Conservation (phyloP, 2,329 filamentous ascomycete species). For the Aspergillus hiratsukae region DNA sequence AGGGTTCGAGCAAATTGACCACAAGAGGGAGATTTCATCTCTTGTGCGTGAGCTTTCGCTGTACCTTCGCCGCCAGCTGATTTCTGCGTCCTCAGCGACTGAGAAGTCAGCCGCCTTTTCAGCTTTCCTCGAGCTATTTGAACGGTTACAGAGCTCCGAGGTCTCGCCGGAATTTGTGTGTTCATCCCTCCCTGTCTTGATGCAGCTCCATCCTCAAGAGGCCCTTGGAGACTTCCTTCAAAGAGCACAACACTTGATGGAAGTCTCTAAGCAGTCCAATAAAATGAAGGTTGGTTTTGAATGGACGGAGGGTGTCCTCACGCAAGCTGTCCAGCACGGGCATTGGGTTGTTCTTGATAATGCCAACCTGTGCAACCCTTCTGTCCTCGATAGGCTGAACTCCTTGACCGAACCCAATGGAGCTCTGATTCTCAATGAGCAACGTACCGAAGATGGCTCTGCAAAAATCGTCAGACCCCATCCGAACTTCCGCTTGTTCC, state of each 20-base stretch:
- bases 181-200: conserved; percentile 30
- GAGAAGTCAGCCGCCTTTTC: conserved; percentile 18
- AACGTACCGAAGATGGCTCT: conserved; percentile 75
- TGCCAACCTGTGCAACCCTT: conserved; percentile 92
- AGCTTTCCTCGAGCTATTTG: conserved; percentile 29
- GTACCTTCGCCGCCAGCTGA: conserved; percentile 46
- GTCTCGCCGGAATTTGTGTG: conserved; percentile 28
- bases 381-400: conserved; percentile 89
- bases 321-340: conserved; percentile 79
- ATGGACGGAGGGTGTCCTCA: conserved; percentile 90
- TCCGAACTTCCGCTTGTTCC: conserved; percentile 81
- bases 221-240: conserved; percentile 47
- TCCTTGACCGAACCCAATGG: conserved; percentile 90
- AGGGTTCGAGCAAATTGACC: conserved; percentile 92
- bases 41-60: conserved; percentile 51
- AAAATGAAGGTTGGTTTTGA: conserved; percentile 72
- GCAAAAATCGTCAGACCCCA: conserved; percentile 78
- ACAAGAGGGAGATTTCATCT: conserved; percentile 65
- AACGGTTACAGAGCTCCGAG: conserved; percentile 25
- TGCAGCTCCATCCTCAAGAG: conserved; percentile 41
- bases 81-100: conserved; percentile 25
- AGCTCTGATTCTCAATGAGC: conserved; percentile 85
- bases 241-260: conserved; percentile 49
- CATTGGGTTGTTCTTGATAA: conserved; percentile 95
- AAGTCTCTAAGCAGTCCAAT: conserved; percentile 55